These are phyloP conservation scores for Saturnispora sanitii DNA, from an alignment of 805 yeast species.

Conservation along the genomic window DNA sequence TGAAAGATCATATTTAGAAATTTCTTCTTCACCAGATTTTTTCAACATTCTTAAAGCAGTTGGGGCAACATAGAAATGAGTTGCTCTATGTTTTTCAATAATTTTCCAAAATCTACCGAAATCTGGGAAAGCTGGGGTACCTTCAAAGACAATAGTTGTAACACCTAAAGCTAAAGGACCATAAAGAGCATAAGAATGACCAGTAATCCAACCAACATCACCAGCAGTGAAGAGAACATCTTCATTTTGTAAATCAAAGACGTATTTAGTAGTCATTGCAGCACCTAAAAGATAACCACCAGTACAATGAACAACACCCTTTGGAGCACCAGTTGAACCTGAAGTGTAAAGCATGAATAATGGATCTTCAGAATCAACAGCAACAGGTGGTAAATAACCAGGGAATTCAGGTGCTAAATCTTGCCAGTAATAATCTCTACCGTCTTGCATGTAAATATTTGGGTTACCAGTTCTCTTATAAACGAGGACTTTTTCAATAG, in stretches of 20 bases:
- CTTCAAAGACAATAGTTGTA: constrained; percentile 88
- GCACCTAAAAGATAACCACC: constrained; percentile 95
- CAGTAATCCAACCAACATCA: constrained; percentile 99
- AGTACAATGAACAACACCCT: constrained; percentile 93
- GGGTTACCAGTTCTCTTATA: constrained; percentile 77
- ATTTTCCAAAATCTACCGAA: constrained; percentile 96
- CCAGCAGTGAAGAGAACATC: constrained; percentile 94
- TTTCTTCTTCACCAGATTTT: constrained; percentile 74
- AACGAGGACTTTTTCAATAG: constrained; percentile 76
- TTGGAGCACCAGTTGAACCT: constrained; percentile 97
- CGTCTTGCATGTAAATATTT: constrained; percentile 60
- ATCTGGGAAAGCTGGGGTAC: constrained; percentile 95
- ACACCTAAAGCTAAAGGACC: constrained; percentile 89
- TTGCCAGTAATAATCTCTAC: constrained; percentile 94
- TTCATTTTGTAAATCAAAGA: constrained; percentile 83
- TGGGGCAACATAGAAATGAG: constrained; percentile 97
- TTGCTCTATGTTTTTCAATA: constrained; percentile 81
- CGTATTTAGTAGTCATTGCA: constrained; percentile 80
- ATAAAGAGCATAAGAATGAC: constrained; percentile 91
- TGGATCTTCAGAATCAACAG: constrained; percentile 90
- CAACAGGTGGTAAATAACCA: constrained; percentile 76
- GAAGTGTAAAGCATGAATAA: constrained; percentile 92
- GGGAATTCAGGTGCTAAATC: constrained; percentile 76
- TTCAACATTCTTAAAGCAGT: constrained; percentile 88
- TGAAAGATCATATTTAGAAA: constrained; percentile 69